Evolutionary conservation across 2,329 filamentous ascomycete genomes (phyloP), one percentile per base, ranked within the genome.

Genomic region (Calonectria pteridis): DNA sequence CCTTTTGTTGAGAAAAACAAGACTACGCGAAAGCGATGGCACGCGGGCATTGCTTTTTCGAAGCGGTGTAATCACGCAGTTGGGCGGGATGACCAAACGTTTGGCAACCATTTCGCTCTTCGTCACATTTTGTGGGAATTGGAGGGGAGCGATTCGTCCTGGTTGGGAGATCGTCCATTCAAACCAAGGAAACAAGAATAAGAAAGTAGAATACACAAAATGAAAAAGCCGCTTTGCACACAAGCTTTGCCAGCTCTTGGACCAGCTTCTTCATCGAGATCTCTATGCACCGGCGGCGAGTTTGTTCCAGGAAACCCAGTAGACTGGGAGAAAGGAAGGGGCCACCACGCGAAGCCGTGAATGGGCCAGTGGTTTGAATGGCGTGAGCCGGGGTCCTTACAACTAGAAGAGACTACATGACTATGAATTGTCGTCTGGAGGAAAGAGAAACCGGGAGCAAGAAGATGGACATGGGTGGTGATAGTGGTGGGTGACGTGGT

Each of bases 291-390:
- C 33, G 63, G 51, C 50, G 63, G 51, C 29, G 49, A 37, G 31
- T 67, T 64, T 53, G 64, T 37, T 68, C 35, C 50, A 37, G 59
- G 67, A 74, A 69, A 74, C 72, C 77, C 77, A 74, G 58, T 65
- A 77, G 77, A 55, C 69, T 75, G 77, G 70, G 75, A 74, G 40
- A 68, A 71, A 72, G 73, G 67, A 73, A 67, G 77, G 75, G 76
- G 75, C 69, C 75, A 72, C 76, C 77, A 74, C 76, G 77, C 59
- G 49, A 74, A 74, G 74, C 76, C 74, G 77, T 75, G 75, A 75
- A 78, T 20, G 40, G 29, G 37, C 35, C n/a, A 26, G 18, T 18
- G 51, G 23, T 16, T 46, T 23, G 6, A 43, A 49, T 63, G 64
- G 69, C 63, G 53, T 31, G 49, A 64, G 31, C 55, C 35, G 20